Evolutionary conservation across 2,329 filamentous ascomycete genomes (phyloP).

Genomic region (Botryotinia narcissicola): DNA sequence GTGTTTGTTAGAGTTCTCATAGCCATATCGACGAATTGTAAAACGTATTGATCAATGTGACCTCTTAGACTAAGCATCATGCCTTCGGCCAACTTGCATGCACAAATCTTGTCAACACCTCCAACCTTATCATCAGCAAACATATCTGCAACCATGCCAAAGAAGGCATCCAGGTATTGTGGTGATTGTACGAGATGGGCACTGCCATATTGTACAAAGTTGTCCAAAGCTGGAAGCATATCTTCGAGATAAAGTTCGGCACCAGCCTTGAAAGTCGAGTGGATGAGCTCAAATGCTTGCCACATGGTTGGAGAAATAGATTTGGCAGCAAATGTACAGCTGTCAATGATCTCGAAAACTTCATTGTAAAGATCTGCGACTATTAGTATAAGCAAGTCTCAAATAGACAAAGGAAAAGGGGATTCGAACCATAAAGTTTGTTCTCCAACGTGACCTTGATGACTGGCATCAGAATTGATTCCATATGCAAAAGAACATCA

Average conservation of each 20-base stretch:
- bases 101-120: constrained; percentile 91
- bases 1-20: constrained; percentile 76
- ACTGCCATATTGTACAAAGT: constrained; percentile 92
- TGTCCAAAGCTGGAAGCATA: constrained; percentile 96
- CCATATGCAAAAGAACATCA: constrained; percentile 89
- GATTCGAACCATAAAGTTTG: constrained; percentile 76
- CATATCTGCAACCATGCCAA: constrained; percentile 92
- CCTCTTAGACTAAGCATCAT: constrained; percentile 94
- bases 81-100: constrained; percentile 94
- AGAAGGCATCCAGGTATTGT: constrained; percentile 81
- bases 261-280: constrained; percentile 94
- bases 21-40: constrained; percentile 81
- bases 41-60: constrained; percentile 82
- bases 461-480: constrained; percentile 94
- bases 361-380: constrained; percentile 85
- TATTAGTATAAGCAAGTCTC: constrained; percentile 30
- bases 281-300: constrained; percentile 95
- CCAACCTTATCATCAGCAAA: constrained; percentile 91
- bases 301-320: constrained; percentile 96
- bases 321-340: constrained; percentile 97
- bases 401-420: not conserved
- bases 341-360: constrained; percentile 98
- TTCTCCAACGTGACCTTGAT: constrained; percentile 96
- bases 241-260: constrained; percentile 97
- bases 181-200: constrained; percentile 78